Base-by-base conservation (phyloP, 2,329 filamentous ascomycete genomes). In the Apiospora malaysiana region DNA sequence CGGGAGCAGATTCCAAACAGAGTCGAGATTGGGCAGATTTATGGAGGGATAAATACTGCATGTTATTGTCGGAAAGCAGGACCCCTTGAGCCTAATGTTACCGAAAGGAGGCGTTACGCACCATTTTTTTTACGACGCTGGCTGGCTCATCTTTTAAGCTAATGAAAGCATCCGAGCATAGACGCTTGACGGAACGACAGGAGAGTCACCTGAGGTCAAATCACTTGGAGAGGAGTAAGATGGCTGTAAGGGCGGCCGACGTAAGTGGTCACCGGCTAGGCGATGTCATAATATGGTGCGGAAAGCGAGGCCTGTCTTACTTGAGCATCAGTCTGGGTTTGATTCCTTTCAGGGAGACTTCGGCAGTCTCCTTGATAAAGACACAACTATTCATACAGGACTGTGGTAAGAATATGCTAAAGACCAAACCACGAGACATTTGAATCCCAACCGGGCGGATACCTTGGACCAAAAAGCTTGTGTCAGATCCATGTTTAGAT, bases 141-240 rank as follows among this genome's bases (percentile, higher is more conserved):
- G 18, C 32, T 45, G 32, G 56, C 18, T 40, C 42, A 45, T 45
- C 18, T n/a, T 16, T 63, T 40, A 63, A 63, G 37, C 56, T 40
- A 63, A 63, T 18, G 32, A 40, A 63, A 63, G 32, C 32, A 40
- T n/a, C 32, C 40, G 56, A 63, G 56, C 56, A 37, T 63, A 40
- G 56, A 63, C 32, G 32, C 23, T 63, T 21, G 21, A n/a, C 56
- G 56, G 56, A 63, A 63, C 8, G 18, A 63, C 56, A 32, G 27
- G 27, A 63, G 32, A 40, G 56, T 40, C 32, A 63, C 21, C 32
- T 63, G 32, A 63, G 56, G 56, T n/a, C 32, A 63, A 40, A n/a
- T 40, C 12, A n/a, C 18, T 32, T 63, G 18, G 9, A 14, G 27
- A 40, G 18, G 56, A 63, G 32, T 18, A 21, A n/a, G 32, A n/a